A percentile compares a stretch with the other conserved stretches of the same genome.
phyloP scores from a whole-genome alignment of 78 protist species.

The Speleostelium caveatum region DNA sequence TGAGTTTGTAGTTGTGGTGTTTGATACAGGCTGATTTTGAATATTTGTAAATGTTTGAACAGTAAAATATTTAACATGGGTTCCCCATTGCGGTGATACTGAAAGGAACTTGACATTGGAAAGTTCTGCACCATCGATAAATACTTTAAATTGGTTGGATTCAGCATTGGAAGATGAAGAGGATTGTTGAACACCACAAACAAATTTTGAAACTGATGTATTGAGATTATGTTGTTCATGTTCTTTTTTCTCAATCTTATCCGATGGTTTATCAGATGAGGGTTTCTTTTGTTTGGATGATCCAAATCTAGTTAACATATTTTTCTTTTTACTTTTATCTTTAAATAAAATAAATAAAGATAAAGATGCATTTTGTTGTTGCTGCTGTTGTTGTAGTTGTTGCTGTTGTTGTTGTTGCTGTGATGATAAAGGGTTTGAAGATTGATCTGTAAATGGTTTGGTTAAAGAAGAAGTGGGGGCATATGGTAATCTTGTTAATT shows the following conservation, averaged over 20 bases:
- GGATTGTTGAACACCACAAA: slow-evolving; percentile 42
- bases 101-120: slow-evolving; percentile 27
- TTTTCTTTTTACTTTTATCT: neutral
- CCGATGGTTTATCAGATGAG: neutral
- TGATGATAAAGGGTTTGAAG: slow-evolving; percentile 11
- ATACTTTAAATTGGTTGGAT: neutral
- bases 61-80: slow-evolving; percentile 59
- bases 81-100: slow-evolving; percentile 66
- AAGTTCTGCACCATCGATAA: slow-evolving; percentile 38
- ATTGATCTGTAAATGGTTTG: neutral
- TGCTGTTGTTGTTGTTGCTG: too few relatives aligned
- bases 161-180: slow-evolving; percentile 8
- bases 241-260: too few relatives aligned
- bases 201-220: slow-evolving; percentile 32
- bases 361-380: neutral
- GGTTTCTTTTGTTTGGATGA: too few relatives aligned
- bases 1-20: too few relatives aligned
- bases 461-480: neutral
- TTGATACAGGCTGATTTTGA: too few relatives aligned
- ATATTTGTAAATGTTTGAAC: slow-evolving; percentile 47
- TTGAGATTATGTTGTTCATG: too few relatives aligned
- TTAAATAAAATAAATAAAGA: too few relatives aligned
- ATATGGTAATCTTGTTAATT: slow-evolving; percentile 29
- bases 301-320: neutral
- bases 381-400: neutral